Evolutionary conservation across 441 rosid species (phyloP), one percentile per base, ranked within the genome.

Genomic region (Hura crepitans): DNA sequence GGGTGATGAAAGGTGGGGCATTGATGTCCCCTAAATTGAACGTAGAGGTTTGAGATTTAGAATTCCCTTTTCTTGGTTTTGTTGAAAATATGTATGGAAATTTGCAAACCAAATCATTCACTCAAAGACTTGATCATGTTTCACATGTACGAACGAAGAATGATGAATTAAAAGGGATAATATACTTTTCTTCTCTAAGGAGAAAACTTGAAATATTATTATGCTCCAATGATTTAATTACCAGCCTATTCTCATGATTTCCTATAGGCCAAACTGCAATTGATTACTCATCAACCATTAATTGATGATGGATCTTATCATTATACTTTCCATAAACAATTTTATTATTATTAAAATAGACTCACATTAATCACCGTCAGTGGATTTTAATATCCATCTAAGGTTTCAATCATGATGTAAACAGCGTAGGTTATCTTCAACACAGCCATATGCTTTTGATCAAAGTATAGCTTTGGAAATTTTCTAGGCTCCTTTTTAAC

Each of bases 131-230:
- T 73, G 54, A 69, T 75, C 62, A 76, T 62, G 56, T 68, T 69
- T 35, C 25, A 27, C 17, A 0, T 0, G 4, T 23, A 39, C n/a
- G n/a, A 74, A 72, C 68, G 76, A 63, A 72, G 45, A 56, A 39
- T 23, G 65, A 15, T 66, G 81, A 78, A 76, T 67, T 35, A 12
- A 22, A 83, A 83, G 84, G 79, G 56, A 85, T n/a, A n/a, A n/a
- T n/a, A 85, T 89, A 79, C 89, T 75, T 89, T 89, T 74, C 89
- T 87, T 87, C 80, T 46, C 65, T 79, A 75, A 62, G 82, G 90
- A 89, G 95, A 59, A 84, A 84, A 42, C 81, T n/a, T 56, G 53
- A 22, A 65, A 66, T 72, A 39, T 55, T 56, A 79, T 82, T 71
- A 81, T 85, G 77, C 68, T 74, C 84, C 84, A 85, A 87, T 87